These are phyloP conservation scores for Fomitopsis schrenkii DNA, from an alignment of 1,284 basidiomycete species.

Conservation along the genomic window DNA sequence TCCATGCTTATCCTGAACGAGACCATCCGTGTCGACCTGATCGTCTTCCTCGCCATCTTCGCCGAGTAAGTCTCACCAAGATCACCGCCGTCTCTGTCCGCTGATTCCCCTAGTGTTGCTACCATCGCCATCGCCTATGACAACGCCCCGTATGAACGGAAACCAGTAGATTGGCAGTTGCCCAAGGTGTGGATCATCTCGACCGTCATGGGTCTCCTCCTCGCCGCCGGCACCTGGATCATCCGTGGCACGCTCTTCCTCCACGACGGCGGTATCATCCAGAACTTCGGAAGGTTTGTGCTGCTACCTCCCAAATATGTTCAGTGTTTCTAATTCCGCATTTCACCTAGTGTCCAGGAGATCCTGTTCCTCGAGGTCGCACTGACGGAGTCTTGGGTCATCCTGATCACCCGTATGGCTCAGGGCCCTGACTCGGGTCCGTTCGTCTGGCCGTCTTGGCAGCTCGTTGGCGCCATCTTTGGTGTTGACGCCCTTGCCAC, in stretches of 20 bases:
- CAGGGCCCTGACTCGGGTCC: conserved; percentile 6
- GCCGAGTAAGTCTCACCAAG: conserved; percentile 2
- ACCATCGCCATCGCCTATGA: conserved; percentile 10
- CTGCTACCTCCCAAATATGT: background rate
- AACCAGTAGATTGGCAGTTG: conserved; percentile 9
- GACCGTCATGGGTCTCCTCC: conserved; percentile 7
- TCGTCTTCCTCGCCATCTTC: conserved; percentile 10
- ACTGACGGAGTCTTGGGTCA: conserved; percentile 9
- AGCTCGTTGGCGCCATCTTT: conserved; percentile 8
- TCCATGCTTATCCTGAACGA: conserved; percentile 10
- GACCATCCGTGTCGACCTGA: conserved; percentile 9
- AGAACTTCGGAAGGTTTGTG: conserved; percentile 7
- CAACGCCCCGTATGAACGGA: conserved; percentile 10
- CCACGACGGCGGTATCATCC: conserved; percentile 7
- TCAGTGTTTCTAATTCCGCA: background rate
- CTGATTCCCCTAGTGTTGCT: conserved; percentile 2
- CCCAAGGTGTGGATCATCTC: conserved; percentile 11
- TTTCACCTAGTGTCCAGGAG: conserved; percentile 5
- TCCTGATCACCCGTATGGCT: conserved; percentile 7
- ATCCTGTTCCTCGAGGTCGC: conserved; percentile 9
- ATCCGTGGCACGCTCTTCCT: conserved; percentile 9
- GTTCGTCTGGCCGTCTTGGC: conserved; percentile 10
- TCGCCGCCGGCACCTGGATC: conserved; percentile 9
- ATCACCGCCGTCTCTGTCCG: background rate
- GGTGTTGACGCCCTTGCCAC: conserved; percentile 9